phyloP scores from a whole-genome alignment of 2,329 filamentous ascomycete genomes.

The Fusarium poae region DNA sequence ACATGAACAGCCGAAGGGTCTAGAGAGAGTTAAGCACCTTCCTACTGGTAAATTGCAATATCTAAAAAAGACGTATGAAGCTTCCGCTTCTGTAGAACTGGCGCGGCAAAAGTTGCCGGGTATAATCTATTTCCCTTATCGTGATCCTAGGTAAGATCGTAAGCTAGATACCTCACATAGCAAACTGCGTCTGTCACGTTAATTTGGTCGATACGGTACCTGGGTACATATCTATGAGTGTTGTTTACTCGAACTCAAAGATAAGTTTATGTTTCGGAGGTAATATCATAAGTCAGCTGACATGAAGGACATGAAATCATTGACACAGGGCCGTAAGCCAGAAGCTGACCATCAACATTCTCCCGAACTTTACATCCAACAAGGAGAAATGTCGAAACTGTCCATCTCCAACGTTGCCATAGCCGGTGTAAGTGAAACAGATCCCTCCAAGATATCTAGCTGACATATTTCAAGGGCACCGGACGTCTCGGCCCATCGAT shows the following conservation, averaged over 20 bases:
- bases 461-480: neutral
- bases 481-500: conserved; percentile 12
- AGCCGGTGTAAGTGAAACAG: neutral
- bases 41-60: too few species aligned
- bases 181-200: too few species aligned
- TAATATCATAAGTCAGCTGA: neutral
- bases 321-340: neutral
- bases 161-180: too few species aligned
- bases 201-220: too few species aligned
- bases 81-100: fast-evolving
- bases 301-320: too few species aligned
- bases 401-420: neutral
- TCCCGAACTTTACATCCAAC: neutral
- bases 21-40: too few species aligned
- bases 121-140: too few species aligned
- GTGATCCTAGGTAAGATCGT: too few species aligned
- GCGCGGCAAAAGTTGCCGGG: fast-evolving
- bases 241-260: fast-evolving
- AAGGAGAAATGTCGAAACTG: neutral
- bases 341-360: too few species aligned
- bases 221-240: fast-evolving
- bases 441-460: fast-evolving
- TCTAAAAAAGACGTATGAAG: fast-evolving
- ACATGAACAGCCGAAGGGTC: too few species aligned
- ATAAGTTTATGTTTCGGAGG: neutral